Evolutionary conservation across 305 asterid species (phyloP), one percentile per base, ranked within the genome.

Genomic region (Solanum hybrid): DNA sequence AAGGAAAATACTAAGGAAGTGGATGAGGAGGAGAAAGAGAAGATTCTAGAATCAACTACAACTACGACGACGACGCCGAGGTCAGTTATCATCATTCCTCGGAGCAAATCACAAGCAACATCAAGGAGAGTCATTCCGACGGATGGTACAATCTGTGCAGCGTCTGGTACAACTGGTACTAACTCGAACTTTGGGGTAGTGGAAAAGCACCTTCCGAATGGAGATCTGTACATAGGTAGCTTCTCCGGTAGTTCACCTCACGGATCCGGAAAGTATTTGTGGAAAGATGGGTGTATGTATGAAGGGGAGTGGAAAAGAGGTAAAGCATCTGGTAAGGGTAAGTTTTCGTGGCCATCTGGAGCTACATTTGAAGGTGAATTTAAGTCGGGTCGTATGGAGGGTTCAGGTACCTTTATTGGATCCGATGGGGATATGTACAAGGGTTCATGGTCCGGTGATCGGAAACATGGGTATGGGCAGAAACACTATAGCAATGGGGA

Each of bases 201-300:
- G 38, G 96, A 94, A 91, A 95, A 94, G 84, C 96, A 87, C 78
- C 94, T 96, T 5, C 94, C 95, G 5, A 96, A 95, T 91, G 98
- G 98, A 72, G 97, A 96, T 96, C 96, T 96, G 84, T 95, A 96
- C 87, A 92, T 93, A 36, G 98, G 97, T 1, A 92, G 94, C 11
- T 95, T 94, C 86, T 89, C 95, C 12, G 93, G 89, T 91, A 93
- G 92, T 87, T 88, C 93, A 2, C 98, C 97, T 1, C 96, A 95
- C 87, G 98, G 97, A 91, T 94, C 95, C 16, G 98, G 98, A 26
- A 96, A 96, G 92, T 96, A 96, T 69, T 84, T 96, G 42, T 96
- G 97, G 98, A 92, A 77, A 35, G 98, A 96, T 89, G 98, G 98
- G 80, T 94, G 98, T 90, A 95, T 95, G 97, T 96, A 96, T 77